Conservation (phyloP, 164 flowering plant species). For the Santalum album region DNA sequence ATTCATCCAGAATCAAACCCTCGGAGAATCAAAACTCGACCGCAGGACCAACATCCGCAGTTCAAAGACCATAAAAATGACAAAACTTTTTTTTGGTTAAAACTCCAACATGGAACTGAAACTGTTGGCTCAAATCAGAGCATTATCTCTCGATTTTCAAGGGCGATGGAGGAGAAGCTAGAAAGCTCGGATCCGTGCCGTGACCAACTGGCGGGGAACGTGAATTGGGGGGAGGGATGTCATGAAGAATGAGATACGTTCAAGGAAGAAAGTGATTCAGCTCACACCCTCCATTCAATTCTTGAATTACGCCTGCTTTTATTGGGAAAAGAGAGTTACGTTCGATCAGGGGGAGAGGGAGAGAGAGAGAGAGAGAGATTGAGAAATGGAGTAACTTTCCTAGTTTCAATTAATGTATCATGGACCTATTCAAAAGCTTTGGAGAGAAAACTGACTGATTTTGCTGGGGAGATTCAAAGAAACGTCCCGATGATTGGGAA, state of each 20-base stretch:
- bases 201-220: no score
- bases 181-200: no score
- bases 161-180: neutral
- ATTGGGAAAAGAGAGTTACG: neutral
- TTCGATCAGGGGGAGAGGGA: neutral
- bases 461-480: no score
- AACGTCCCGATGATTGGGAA: no score
- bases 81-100: no score
- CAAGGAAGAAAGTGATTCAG: neutral
- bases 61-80: no score
- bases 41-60: neutral
- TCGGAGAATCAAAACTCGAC: neutral
- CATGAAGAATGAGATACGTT: slow-evolving; percentile 2
- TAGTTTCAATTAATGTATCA: no score
- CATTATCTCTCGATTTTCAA: neutral
- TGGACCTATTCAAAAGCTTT: no score
- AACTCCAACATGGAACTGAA: neutral
- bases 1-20: no score
- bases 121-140: neutral
- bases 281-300: slow-evolving; percentile 6
- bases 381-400: neutral
- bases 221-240: neutral
- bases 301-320: slow-evolving; percentile 8
- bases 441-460: no score
- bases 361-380: neutral